Conservation (phyloP, 2,329 filamentous ascomycete genomes). For the Chaetomium strumarium region DNA sequence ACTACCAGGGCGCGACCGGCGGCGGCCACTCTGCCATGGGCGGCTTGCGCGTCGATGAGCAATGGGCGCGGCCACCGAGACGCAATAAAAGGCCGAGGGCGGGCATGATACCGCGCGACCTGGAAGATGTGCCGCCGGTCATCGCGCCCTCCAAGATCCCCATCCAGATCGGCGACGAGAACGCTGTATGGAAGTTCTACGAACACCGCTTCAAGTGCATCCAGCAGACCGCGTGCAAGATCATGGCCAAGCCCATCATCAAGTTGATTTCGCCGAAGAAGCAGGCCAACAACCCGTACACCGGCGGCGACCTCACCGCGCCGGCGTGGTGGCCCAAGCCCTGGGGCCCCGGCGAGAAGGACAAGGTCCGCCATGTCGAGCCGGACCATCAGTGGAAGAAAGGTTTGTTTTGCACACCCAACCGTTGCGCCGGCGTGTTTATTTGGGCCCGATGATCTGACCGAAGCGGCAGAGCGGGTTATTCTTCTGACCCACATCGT, state of each 20-base stretch:
- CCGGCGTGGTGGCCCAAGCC: constrained; percentile 63
- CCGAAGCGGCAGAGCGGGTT: constrained; percentile 45
- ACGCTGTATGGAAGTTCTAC: constrained; percentile 55
- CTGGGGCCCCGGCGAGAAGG: constrained; percentile 44
- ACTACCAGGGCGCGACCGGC: neutral
- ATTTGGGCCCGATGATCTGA: constrained; percentile 7
- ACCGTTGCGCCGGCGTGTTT: too few relatives aligned
- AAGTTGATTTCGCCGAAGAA: constrained; percentile 72
- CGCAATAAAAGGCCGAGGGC: constrained; percentile 30
- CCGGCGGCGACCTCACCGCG: constrained; percentile 54
- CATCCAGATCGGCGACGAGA: constrained; percentile 48
- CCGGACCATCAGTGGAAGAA: constrained; percentile 66
- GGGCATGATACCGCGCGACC: constrained; percentile 30
- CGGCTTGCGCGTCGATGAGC: constrained; percentile 23
- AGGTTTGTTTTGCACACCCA: constrained; percentile 40
- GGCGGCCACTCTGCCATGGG: neutral
- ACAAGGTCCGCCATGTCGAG: constrained; percentile 61
- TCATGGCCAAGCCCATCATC: constrained; percentile 69
- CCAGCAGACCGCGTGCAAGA: constrained; percentile 66
- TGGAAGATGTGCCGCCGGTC: constrained; percentile 35
- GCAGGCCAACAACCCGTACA: constrained; percentile 69
- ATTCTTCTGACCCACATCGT: constrained; percentile 55
- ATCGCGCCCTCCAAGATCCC: constrained; percentile 35
- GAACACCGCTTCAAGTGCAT: constrained; percentile 56
- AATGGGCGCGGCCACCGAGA: constrained; percentile 26